Evolutionary conservation across 225 moss, liverwort and hornwort genomes (phyloP).

Genomic region (Marchantia paleacea): DNA sequence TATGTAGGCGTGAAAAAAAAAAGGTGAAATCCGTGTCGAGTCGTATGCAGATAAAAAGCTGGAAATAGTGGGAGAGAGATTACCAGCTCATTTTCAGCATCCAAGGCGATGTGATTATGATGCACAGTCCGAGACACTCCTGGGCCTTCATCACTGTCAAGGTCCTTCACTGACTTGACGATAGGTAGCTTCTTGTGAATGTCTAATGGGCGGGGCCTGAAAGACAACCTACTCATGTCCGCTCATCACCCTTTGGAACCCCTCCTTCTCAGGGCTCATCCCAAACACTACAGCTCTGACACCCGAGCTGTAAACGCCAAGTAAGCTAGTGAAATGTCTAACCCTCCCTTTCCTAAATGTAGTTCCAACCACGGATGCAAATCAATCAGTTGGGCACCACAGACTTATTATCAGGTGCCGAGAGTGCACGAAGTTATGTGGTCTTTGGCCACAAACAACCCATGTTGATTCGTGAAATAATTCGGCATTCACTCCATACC

Average conservation of each 20-base stretch:
- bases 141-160: conserved; percentile 90
- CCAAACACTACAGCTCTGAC: conserved; percentile 29
- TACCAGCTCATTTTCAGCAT: conserved; percentile 86
- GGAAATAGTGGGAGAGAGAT: background rate
- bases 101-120: conserved; percentile 60
- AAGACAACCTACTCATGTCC: conserved; percentile 99
- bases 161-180: conserved; percentile 94
- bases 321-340: background rate
- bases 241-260: conserved; percentile 61
- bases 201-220: conserved; percentile 99
- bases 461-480: background rate
- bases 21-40: background rate
- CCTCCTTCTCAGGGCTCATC: conserved; percentile 49
- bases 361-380: background rate
- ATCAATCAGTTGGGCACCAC: background rate
- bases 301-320: conserved; percentile 12
- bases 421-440: background rate
- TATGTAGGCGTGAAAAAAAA: no score
- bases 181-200: conserved; percentile 99
- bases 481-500: background rate
- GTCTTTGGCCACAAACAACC: background rate
- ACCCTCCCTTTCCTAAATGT: background rate
- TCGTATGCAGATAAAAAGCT: no score
- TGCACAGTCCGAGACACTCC: conserved; percentile 65
- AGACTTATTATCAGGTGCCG: background rate